Evolutionary conservation across 2,329 filamentous ascomycete genomes (phyloP).

Genomic region (Neopestalotiopsis clavispora): DNA sequence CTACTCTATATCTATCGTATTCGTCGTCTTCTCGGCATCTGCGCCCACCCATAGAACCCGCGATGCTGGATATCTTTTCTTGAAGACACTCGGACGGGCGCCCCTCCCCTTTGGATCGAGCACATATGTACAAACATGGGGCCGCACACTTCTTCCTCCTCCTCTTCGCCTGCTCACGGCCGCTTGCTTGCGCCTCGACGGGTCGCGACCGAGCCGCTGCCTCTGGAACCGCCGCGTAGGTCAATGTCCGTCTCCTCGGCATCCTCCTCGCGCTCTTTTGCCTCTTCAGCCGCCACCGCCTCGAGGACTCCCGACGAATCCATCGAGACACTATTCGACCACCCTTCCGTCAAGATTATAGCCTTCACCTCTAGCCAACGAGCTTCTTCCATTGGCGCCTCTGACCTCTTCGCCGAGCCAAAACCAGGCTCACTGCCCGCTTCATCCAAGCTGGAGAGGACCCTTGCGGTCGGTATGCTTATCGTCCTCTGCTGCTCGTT

Average conservation of each 20-base stretch:
- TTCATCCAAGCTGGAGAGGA: constrained; percentile 46
- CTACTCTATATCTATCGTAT: background rate
- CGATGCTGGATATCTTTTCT: background rate
- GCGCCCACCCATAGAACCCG: background rate
- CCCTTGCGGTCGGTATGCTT: constrained; percentile 74
- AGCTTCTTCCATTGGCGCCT: constrained; percentile 37
- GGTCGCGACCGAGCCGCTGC: constrained; percentile 18
- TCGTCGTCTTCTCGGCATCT: background rate
- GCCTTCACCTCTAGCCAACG: constrained; percentile 48
- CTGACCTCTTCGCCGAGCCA: constrained; percentile 36
- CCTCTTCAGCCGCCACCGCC: background rate
- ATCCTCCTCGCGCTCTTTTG: constrained; percentile 21
- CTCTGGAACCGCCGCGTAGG: constrained; percentile 16
- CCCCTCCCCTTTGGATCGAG: background rate
- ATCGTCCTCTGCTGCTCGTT: background rate
- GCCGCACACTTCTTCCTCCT: background rate
- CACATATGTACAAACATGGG: constrained; percentile 17
- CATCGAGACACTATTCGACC: constrained; percentile 76
- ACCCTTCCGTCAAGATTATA: constrained; percentile 73
- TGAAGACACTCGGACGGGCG: background rate
- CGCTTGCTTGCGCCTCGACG: constrained; percentile 18
- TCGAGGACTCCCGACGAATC: constrained; percentile 31
- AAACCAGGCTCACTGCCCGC: constrained; percentile 34
- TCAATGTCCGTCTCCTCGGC: constrained; percentile 21
- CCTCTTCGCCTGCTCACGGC: background rate